Percentiles rank a stretch among this genome's conserved stretches.
Evolutionary conservation across 202 grass and related monocot species (phyloP).

Genomic region (Panicum virgatum): DNA sequence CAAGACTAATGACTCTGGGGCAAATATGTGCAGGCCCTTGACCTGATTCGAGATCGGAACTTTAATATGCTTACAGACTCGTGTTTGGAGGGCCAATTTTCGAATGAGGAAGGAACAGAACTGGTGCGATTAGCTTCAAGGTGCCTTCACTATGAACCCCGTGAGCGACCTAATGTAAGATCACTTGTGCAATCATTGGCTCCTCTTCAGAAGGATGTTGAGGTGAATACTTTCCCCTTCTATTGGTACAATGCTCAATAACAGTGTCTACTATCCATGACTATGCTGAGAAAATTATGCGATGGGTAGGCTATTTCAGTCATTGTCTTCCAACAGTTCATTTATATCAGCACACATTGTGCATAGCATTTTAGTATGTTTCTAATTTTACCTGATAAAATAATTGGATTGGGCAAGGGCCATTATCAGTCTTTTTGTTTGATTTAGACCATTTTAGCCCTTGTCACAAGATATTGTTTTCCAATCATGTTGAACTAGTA

Average conservation of each 20-base stretch:
- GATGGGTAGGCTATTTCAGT: neutral
- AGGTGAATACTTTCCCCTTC: constrained; percentile 55
- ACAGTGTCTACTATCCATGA: neutral
- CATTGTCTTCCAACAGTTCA: constrained; percentile 9
- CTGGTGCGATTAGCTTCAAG: constrained; percentile 96
- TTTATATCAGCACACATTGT: constrained; percentile 1
- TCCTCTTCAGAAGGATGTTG: constrained; percentile 84
- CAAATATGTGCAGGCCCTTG: constrained; percentile 79
- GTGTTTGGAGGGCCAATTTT: constrained; percentile 95
- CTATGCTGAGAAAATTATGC: constrained; percentile 11
- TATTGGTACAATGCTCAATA: constrained; percentile 17
- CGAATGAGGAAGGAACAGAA: constrained; percentile 95
- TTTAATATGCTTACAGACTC: constrained; percentile 98
- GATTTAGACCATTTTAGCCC: neutral
- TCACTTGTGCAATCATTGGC: constrained; percentile 82
- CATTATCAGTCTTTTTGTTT: neutral
- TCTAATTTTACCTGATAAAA: neutral
- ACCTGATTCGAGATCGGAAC: constrained; percentile 93
- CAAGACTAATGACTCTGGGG: constrained; percentile 34
- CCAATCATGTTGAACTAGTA: neutral
- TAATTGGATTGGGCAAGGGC: neutral
- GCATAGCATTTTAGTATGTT: neutral
- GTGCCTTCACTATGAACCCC: constrained; percentile 93
- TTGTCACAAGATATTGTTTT: neutral
- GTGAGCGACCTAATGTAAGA: constrained; percentile 90